Conservation (phyloP, 2,329 filamentous ascomycete genomes). For the Byssoonygena ceratinophila region DNA sequence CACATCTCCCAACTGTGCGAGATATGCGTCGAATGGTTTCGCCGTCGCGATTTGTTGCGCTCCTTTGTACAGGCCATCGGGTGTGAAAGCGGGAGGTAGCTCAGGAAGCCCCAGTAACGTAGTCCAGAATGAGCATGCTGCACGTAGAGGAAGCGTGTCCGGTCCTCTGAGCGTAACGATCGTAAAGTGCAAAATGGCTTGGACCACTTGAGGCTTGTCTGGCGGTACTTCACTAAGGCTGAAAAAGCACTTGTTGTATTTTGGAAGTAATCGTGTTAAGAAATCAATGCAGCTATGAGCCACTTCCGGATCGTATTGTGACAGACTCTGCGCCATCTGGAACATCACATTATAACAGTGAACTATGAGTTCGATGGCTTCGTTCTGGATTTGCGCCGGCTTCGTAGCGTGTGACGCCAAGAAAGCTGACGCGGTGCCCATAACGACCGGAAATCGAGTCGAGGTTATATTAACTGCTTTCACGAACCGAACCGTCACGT, state of each 20-base stretch:
- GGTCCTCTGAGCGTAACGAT: constrained; percentile 33
- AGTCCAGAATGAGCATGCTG: constrained; percentile 37
- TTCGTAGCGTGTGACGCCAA: constrained; percentile 34
- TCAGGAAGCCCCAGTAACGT: constrained; percentile 29
- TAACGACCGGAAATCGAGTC: constrained; percentile 25
- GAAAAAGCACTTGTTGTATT: constrained; percentile 34
- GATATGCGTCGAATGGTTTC: constrained; percentile 26
- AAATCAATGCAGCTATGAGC: constrained; percentile 39
- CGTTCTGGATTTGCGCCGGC: constrained; percentile 26
- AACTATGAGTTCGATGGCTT: constrained; percentile 29
- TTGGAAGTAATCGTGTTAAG: constrained; percentile 33
- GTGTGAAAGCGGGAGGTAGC: constrained; percentile 13
- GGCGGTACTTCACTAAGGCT: constrained; percentile 20
- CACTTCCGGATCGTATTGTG: constrained; percentile 33
- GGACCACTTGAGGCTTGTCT: constrained; percentile 24
- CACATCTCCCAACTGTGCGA: constrained; percentile 31
- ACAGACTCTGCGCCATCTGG: constrained; percentile 28
- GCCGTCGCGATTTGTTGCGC: constrained; percentile 8
- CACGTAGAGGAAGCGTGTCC: constrained; percentile 39
- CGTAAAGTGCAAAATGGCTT: constrained; percentile 32
- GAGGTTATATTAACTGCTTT: constrained; percentile 28
- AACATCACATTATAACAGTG: constrained; percentile 33
- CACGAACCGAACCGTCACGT: constrained; percentile 34
- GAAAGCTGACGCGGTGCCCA: constrained; percentile 39
- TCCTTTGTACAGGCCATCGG: neutral